Evolutionary conservation across 1,139 yeast species (phyloP).

Genomic region (Kodamaea fungicola): DNA sequence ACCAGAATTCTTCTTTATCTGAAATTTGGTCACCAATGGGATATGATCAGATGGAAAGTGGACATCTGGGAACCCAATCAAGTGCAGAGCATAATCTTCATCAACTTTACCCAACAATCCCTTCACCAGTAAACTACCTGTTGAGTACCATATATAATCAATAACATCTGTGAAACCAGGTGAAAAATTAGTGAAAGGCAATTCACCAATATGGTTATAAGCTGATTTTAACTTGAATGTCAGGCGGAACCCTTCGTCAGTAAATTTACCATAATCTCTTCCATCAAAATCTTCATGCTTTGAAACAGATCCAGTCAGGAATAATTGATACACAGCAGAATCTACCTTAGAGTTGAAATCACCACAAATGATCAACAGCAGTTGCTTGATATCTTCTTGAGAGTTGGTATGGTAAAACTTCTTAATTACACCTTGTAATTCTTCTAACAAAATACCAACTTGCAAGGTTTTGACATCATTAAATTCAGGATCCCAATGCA

Average conservation of each 20-base stretch:
- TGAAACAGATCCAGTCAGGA: constrained; percentile 72
- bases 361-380: constrained; percentile 84
- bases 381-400: constrained; percentile 55
- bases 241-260: constrained; percentile 86
- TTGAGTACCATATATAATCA: constrained; percentile 94
- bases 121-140: constrained; percentile 71
- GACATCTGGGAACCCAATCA: constrained; percentile 91
- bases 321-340: constrained; percentile 89
- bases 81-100: constrained; percentile 65
- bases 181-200: constrained; percentile 91
- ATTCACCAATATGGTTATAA: constrained; percentile 78
- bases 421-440: constrained; percentile 62
- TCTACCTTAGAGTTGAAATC: constrained; percentile 88
- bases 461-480: constrained; percentile 96
- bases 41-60: constrained; percentile 94
- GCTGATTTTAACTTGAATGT: constrained; percentile 80
- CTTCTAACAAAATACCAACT: constrained; percentile 88
- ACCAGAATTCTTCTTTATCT: constrained; percentile 50
- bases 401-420: constrained; percentile 47
- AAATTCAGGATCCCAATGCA: constrained; percentile 97
- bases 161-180: constrained; percentile 91
- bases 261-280: constrained; percentile 85
- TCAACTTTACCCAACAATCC: constrained; percentile 87
- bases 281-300: constrained; percentile 80
- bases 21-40: constrained; percentile 75